Percentiles rank a stretch among this genome's conserved stretches.
Conservation (phyloP, 140 eudicot species). For the Flaveria floridana region DNA sequence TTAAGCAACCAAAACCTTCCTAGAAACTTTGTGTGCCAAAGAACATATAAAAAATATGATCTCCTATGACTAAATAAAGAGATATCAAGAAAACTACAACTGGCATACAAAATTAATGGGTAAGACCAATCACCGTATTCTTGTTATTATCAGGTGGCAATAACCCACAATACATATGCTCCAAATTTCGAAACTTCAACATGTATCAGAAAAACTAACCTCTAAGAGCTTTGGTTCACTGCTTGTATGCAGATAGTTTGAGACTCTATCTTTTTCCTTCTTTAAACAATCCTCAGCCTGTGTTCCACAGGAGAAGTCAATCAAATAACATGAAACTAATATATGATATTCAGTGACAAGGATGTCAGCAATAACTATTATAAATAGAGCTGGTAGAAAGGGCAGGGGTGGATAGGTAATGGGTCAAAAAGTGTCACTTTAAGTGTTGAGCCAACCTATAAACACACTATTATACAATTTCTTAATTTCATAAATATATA, state of each 20-base stretch:
- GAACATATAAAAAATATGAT: neutral
- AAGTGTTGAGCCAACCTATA: neutral
- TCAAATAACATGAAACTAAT: conserved; percentile 9
- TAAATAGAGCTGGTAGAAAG: neutral
- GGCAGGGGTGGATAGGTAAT: neutral
- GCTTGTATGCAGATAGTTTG: conserved; percentile 67
- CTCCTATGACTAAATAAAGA: neutral
- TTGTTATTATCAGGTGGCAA: neutral
- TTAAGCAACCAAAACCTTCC: neutral
- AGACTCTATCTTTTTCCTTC: conserved; percentile 66
- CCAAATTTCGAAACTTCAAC: neutral
- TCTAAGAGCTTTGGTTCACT: conserved; percentile 68
- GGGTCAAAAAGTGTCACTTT: neutral
- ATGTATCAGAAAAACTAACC: conserved; percentile 42
- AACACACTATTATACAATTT: conserved; percentile 9
- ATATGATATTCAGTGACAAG: neutral
- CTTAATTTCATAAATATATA: conserved; percentile 24
- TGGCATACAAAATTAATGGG: neutral
- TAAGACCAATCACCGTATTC: neutral
- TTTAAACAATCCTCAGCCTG: conserved; percentile 77
- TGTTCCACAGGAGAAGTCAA: conserved; percentile 3
- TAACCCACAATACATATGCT: neutral
- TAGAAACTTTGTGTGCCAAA: neutral
- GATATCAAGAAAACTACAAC: neutral
- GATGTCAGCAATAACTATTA: neutral